Base-by-base conservation (phyloP, 768 basidiomycete genomes). In the Mycena latifolia region DNA sequence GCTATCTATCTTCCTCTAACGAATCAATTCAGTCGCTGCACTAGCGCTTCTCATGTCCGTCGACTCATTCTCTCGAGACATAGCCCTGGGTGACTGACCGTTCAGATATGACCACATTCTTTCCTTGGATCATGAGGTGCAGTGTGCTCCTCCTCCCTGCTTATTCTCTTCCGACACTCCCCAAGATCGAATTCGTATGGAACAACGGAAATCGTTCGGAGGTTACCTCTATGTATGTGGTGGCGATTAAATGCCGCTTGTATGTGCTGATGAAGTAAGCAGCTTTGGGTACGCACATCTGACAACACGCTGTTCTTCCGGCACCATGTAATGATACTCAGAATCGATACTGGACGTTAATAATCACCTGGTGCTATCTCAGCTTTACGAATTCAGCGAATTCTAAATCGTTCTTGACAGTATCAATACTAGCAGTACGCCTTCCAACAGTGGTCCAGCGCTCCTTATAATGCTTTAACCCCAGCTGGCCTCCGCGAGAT, bases 301-400 rank as follows among this genome's bases (percentile, higher is more conserved):
- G 10, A 45, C 17, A 3, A 11, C 11, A 39, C 14, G 10, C 6
- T 5, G 14, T 3, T 25, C 1, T 25, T 18, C 45, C 11, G 27
- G 9, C 35, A 35, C 14, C 17, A 9, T 6, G n/a, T n/a, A n/a
- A n/a, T n/a, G n/a, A 4, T 39, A 4, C 27, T 33, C 12, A 64
- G 63, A 64, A 64, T 33, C 63, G 63, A 25, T 64, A 64, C n/a
- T 46, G 56, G 37, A 41, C 63, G 10, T 51, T 64, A 54, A 46
- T 46, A 31, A 63, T 63, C 15, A 63, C 62, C 20, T 55, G 62
- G 55, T 55, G 12, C 31, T 18, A 11, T 5, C 5, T 25, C 18
- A 22, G 27, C 29, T n/a, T n/a, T n/a, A n/a, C n/a, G n/a, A n/a
- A n/a, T n/a, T n/a, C n/a, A n/a, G n/a, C n/a, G n/a, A n/a, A n/a